Evolutionary conservation across 1,284 basidiomycete genomes (phyloP).

Genomic region (Cryptococcus maquisensis): DNA sequence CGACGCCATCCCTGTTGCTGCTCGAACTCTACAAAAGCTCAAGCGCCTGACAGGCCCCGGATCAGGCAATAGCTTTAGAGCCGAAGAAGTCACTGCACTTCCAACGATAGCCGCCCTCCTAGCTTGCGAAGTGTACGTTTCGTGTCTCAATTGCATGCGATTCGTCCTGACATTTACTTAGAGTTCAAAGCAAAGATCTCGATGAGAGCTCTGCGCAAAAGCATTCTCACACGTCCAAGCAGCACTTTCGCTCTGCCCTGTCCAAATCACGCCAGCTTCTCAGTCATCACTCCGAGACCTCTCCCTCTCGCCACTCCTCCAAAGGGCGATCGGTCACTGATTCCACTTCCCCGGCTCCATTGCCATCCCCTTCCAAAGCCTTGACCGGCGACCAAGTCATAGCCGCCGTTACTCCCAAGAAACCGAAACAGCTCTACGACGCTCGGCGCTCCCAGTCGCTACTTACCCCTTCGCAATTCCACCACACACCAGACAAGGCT

Average conservation of each 20-base stretch:
- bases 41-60: constrained; percentile 37
- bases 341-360: background rate
- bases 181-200: constrained; percentile 39
- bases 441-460: background rate
- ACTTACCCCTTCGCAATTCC: background rate
- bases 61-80: constrained; percentile 35
- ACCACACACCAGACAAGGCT: constrained; percentile 12
- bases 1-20: constrained; percentile 37
- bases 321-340: background rate
- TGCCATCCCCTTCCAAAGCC: background rate
- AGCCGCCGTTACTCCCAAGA: constrained; percentile 33
- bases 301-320: background rate
- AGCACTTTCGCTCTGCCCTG: constrained; percentile 18
- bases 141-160: background rate
- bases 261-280: constrained; percentile 25
- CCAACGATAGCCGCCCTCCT: constrained; percentile 43
- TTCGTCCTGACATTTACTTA: constrained; percentile 3
- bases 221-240: constrained; percentile 28
- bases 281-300: background rate
- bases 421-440: constrained; percentile 25
- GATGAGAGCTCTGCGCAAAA: constrained; percentile 33
- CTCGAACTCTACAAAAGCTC: constrained; percentile 36
- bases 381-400: background rate
- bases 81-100: constrained; percentile 41
- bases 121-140: constrained; percentile 43